Conservation (phyloP, 2,329 filamentous ascomycete genomes). For the Leptographium flavum region DNA sequence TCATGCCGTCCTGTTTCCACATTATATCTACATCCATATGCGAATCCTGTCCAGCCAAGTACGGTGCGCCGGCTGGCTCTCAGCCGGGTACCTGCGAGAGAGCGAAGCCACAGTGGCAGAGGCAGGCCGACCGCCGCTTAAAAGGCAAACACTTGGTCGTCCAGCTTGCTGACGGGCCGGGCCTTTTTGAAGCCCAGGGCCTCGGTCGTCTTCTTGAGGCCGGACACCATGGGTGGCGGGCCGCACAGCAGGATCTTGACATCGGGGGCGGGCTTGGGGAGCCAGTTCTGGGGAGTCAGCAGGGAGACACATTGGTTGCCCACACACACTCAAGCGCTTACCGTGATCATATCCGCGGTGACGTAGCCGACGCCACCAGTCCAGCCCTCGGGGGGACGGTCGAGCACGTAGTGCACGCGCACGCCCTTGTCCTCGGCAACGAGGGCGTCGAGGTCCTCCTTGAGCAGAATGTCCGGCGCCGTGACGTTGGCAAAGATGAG, state of each 20-base stretch:
- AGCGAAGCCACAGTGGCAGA: too few species aligned
- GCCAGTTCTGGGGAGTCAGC: constrained; percentile 41
- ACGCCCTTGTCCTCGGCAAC: constrained; percentile 66
- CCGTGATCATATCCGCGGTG: constrained; percentile 84
- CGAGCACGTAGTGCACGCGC: constrained; percentile 86
- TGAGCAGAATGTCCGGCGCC: constrained; percentile 78
- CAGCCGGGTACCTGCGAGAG: too few species aligned
- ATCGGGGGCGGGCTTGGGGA: constrained; percentile 71
- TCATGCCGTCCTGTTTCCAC: too few species aligned
- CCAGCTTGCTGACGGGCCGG: constrained; percentile 87
- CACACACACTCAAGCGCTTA: constrained; percentile 14
- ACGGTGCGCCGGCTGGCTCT: too few species aligned
- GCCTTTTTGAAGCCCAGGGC: constrained; percentile 84
- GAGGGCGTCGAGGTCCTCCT: constrained; percentile 77
- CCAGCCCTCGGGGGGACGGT: constrained; percentile 90
- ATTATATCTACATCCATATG: too few species aligned
- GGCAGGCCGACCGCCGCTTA: too few species aligned
- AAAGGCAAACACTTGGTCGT: constrained; percentile 97
- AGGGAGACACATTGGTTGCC: not conserved
- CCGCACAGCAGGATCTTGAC: constrained; percentile 93
- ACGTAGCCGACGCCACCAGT: constrained; percentile 88
- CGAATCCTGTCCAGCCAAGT: too few species aligned
- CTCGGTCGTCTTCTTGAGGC: constrained; percentile 92
- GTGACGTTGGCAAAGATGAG: constrained; percentile 97
- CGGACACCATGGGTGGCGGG: constrained; percentile 90